These are phyloP conservation scores for Magnusiomyces suaveolens DNA, from an alignment of 1,139 yeast genomes.

Conservation along the genomic window DNA sequence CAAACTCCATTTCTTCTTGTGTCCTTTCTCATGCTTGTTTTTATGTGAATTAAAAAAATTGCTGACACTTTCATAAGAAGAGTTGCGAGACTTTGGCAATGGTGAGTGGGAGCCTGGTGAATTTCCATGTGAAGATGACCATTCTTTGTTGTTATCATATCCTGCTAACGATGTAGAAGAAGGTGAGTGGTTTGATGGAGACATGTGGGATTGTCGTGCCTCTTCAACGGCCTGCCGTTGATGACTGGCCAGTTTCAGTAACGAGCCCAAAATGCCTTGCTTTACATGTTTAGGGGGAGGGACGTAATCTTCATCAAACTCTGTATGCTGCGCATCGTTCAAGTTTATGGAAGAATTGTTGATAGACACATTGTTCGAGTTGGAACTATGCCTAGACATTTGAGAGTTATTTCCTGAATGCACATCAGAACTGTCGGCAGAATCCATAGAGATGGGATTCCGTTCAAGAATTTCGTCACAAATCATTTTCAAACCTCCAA, in stretches of 20 bases:
- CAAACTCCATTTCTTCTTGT: background rate
- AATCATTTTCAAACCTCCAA: background rate
- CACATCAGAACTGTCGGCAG: no score
- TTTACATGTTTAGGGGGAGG: conserved; percentile 68
- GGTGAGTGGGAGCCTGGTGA: background rate
- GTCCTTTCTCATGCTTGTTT: background rate
- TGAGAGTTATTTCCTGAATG: background rate
- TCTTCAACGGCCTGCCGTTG: conserved; percentile 10
- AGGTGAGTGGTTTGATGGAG: no score
- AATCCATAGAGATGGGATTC: background rate
- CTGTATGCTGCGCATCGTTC: background rate
- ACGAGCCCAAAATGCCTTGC: conserved; percentile 74
- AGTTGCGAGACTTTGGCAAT: conserved; percentile 1
- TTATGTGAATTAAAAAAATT: no score
- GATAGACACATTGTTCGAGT: background rate
- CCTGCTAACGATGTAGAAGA: no score
- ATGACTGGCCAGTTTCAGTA: conserved; percentile 55
- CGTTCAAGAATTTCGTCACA: background rate
- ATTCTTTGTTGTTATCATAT: no score
- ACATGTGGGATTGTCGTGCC: no score
- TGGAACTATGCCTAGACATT: background rate
- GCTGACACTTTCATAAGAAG: background rate
- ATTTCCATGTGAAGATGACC: background rate
- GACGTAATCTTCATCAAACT: conserved; percentile 38
- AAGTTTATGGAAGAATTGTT: background rate